Conservation (phyloP, 352 stramenopile genomes). For the Phytopythium boreale region DNA sequence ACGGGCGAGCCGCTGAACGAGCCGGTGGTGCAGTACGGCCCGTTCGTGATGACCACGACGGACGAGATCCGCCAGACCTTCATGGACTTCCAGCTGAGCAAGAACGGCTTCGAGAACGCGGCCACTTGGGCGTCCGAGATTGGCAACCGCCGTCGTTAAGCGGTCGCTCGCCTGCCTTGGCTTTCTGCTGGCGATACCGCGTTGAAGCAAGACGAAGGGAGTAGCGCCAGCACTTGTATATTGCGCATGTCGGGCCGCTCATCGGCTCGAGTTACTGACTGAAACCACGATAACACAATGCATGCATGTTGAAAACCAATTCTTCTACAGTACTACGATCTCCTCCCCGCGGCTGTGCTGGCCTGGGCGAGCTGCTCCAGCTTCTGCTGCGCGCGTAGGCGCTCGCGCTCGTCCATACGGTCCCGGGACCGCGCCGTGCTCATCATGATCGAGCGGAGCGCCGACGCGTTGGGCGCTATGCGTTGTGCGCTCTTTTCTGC, state of each 20-base stretch:
- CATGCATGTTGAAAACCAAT: neutral
- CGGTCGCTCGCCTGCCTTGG: neutral
- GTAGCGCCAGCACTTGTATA: neutral
- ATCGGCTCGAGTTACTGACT: neutral
- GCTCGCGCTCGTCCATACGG: slow-evolving; percentile 21
- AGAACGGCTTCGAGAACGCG: slow-evolving; percentile 72
- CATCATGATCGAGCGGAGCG: slow-evolving; percentile 16
- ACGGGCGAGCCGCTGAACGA: slow-evolving; percentile 51
- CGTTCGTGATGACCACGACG: slow-evolving; percentile 70
- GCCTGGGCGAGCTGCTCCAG: slow-evolving; percentile 10
- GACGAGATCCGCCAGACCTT: slow-evolving; percentile 52
- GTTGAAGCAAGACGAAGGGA: neutral
- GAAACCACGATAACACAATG: neutral
- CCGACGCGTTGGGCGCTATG: slow-evolving; percentile 20
- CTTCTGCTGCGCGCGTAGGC: slow-evolving; percentile 21
- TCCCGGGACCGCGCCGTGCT: slow-evolving; percentile 23
- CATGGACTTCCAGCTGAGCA: slow-evolving; percentile 42
- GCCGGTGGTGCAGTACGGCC: slow-evolving; percentile 55
- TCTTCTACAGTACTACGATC: neutral
- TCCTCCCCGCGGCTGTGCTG: neutral
- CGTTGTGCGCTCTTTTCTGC: neutral
- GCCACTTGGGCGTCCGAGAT: slow-evolving; percentile 48
- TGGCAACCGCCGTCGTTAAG: slow-evolving; percentile 23
- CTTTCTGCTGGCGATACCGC: neutral
- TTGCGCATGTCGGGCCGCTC: neutral